A percentile compares a stretch with the other conserved stretches of the same genome.
Evolutionary conservation across 345 rosid genomes (phyloP).

Genomic region (Salix caprea): DNA sequence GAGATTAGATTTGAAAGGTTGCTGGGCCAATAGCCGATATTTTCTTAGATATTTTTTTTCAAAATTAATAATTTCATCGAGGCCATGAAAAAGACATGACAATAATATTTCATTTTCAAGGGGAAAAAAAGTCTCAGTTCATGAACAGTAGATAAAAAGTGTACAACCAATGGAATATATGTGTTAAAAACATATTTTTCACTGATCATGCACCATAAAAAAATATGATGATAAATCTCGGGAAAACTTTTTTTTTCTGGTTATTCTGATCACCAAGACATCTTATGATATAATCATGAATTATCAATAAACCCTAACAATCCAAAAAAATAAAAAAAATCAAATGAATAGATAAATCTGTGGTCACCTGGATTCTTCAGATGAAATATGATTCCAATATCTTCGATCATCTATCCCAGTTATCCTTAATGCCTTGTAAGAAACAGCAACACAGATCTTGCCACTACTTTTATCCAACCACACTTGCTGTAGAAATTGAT

Average conservation of each 20-base stretch:
- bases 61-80: not conserved
- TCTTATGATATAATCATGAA: too few species aligned
- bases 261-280: too few species aligned
- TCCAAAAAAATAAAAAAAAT: not conserved
- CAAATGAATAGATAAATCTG: not conserved
- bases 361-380: conserved; percentile 77
- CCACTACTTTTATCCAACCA: conserved; percentile 83
- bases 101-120: not conserved
- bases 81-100: not conserved
- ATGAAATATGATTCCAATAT: conserved; percentile 74
- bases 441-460: conserved; percentile 55
- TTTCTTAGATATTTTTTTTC: not conserved
- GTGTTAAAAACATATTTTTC: not conserved
- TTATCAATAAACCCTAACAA: too few species aligned
- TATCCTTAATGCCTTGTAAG: conserved; percentile 74
- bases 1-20: not conserved
- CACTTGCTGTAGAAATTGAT: conserved; percentile 39
- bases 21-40: not conserved
- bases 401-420: conserved; percentile 88
- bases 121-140: too few species aligned
- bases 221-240: not conserved
- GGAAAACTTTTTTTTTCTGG: too few species aligned
- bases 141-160: too few species aligned
- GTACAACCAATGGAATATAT: not conserved
- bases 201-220: not conserved